Evolutionary conservation across 768 basidiomycete species (phyloP).

Genomic region (Podaxis sp.): DNA sequence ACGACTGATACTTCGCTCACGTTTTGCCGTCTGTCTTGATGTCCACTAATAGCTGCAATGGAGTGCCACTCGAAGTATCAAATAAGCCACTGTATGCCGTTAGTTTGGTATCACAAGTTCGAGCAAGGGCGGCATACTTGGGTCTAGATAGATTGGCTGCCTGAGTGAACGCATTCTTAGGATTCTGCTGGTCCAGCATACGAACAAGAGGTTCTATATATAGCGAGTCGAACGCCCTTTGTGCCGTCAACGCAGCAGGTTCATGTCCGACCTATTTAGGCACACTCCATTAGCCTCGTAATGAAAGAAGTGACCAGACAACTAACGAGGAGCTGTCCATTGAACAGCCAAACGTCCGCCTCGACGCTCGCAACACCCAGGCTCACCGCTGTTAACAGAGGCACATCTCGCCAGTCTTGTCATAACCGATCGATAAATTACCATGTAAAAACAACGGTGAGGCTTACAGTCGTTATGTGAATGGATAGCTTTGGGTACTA

Average conservation of each 20-base stretch:
- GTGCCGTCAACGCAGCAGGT: conserved; percentile 37
- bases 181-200: conserved; percentile 42
- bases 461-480: conserved; percentile 55
- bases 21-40: conserved; percentile 51
- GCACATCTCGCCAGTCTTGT: conserved; percentile 53
- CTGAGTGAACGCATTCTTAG: conserved; percentile 38
- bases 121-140: conserved; percentile 32
- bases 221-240: conserved; percentile 46
- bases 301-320: neutral
- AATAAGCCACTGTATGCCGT: conserved; percentile 44
- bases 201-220: conserved; percentile 47
- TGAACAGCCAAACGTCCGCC: conserved; percentile 50
- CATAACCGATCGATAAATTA: neutral
- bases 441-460: neutral
- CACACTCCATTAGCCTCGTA: neutral
- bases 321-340: conserved; percentile 44
- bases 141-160: conserved; percentile 32
- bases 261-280: conserved; percentile 45
- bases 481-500: conserved; percentile 49
- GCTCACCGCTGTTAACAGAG: conserved; percentile 47
- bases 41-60: conserved; percentile 51
- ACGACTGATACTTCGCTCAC: conserved; percentile 27
- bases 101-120: neutral
- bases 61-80: conserved; percentile 38
- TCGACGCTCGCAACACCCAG: conserved; percentile 52